phyloP scores from a whole-genome alignment of 257 asterid species.

The Primulina tabacum region DNA sequence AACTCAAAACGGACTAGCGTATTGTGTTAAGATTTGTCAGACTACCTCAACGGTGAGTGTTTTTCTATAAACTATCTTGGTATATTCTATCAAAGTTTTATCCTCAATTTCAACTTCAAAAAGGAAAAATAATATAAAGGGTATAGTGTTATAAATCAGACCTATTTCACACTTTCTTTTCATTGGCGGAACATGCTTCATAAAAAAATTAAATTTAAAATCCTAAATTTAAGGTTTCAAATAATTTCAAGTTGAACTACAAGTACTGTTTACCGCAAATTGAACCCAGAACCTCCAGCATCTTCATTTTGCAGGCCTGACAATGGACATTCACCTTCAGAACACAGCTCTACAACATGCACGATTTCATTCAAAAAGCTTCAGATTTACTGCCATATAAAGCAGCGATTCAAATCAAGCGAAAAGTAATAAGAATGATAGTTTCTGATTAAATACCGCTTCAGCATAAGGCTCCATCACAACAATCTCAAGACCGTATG shows the following conservation, averaged over 20 bases:
- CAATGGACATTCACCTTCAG: constrained; percentile 52
- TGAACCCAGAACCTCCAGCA: constrained; percentile 42
- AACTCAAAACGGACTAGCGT: no score
- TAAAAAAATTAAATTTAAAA: no score
- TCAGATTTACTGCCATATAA: not conserved
- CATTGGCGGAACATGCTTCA: no score
- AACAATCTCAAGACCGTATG: not conserved
- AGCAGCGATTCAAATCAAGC: not conserved
- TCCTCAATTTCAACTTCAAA: no score
- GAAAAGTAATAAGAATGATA: not conserved
- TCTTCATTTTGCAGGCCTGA: constrained; percentile 47
- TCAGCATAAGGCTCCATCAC: constrained; percentile 36
- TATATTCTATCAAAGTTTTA: no score
- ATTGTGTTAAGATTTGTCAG: no score
- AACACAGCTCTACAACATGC: constrained; percentile 37
- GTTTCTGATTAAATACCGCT: constrained; percentile 24
- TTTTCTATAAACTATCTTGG: no score
- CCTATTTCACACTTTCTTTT: no score
- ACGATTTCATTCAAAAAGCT: not conserved
- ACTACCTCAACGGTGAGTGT: no score
- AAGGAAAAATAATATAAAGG: no score
- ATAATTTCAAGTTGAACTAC: not conserved
- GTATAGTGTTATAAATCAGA: no score
- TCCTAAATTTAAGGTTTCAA: no score
- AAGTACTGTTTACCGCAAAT: constrained; percentile 40